Conservation (phyloP, 179 eudicot species). For the Camellia oleifera region DNA sequence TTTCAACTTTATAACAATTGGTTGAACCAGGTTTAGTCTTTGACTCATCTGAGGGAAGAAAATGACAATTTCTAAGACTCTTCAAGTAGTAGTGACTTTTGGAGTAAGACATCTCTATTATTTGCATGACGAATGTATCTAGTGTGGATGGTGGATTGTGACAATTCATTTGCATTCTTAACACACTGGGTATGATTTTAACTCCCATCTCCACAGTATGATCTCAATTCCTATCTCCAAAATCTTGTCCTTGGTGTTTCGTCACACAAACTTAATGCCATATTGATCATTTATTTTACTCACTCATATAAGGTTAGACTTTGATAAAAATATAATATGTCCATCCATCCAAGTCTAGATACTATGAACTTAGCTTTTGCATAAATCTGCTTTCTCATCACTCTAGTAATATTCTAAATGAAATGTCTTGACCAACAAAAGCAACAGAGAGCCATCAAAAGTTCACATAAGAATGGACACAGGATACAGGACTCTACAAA, state of each 20-base stretch:
- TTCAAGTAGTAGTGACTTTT: neutral
- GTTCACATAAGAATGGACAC: neutral
- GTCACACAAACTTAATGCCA: neutral
- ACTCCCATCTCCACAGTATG: too few relatives aligned
- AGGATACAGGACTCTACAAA: neutral
- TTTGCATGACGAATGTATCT: neutral
- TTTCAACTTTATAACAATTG: neutral
- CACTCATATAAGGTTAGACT: too few relatives aligned
- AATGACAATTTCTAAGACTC: neutral
- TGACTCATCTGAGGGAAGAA: neutral
- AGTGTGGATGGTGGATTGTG: neutral
- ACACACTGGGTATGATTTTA: neutral
- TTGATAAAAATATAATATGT: neutral
- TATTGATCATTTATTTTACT: neutral
- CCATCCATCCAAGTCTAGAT: neutral
- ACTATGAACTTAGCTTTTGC: neutral
- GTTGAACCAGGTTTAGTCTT: neutral
- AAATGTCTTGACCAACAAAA: neutral
- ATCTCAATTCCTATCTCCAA: neutral
- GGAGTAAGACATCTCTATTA: neutral
- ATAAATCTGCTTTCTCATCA: neutral
- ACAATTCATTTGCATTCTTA: neutral
- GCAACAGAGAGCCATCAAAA: neutral
- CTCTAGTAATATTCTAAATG: neutral
- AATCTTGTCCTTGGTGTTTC: neutral